Evolutionary conservation across 2,329 filamentous ascomycete species (phyloP), one percentile per base, ranked within the genome.

Genomic region (Microdochium nivale): DNA sequence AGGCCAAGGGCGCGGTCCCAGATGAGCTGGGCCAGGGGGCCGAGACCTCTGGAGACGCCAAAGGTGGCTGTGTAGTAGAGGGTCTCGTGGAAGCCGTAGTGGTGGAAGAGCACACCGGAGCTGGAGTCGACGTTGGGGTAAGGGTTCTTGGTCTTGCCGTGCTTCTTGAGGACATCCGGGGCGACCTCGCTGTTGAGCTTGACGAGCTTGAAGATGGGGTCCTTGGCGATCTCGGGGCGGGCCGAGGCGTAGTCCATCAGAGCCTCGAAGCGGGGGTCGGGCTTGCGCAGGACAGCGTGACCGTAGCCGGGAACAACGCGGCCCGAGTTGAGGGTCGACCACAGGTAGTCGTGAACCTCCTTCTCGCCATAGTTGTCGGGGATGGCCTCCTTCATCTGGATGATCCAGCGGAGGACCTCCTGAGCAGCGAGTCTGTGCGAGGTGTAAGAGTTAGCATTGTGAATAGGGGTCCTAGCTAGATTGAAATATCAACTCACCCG

Each of bases 131-230:
- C 94, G 68, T 99, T 99, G 58, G 94, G 94, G 73, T 92, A 95
- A 2, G 94, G 90, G 75, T 96, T 96, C 80, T 95, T 95, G 59
- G 90, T 96, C 85, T 96, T 97, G 70, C 94, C 94, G 67, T 99
- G 94, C 75, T 96, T 84, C 62, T 83, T 94, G 61, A 99, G 78
- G 21, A 99, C 94, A 50, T 83, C 81, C 16, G 94, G 94, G 0
- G 94, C 94, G 56, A 99, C 86, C 64, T 90, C 86, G 58, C 87
- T 90, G 76, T 95, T 97, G 75, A 87, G 86, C 80, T 91, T 87
- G 52, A 99, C 92, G 11, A 99, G 83, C 70, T 90, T 83, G 84
- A 96, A 97, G 56, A 97, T 85, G 1, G 92, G 90, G 69, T 97
- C 88, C 48, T 79, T 73, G 44, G 88, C 84, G 56, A 99, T 96